phyloP scores from a whole-genome alignment of 805 yeast genomes.

The Saturnispora diversa region DNA sequence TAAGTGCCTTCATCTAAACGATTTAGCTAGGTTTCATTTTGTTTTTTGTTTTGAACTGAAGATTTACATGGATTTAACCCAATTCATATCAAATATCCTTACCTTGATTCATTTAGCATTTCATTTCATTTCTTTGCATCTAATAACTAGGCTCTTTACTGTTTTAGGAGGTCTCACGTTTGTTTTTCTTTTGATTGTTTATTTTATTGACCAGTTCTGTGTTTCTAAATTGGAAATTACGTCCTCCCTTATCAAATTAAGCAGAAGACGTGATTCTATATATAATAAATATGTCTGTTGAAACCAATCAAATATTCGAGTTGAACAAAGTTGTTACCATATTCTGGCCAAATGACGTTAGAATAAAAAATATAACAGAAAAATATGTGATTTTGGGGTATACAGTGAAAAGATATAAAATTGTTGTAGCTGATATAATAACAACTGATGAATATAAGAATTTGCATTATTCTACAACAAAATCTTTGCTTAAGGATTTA shows the following conservation, averaged over 20 bases:
- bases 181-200: slow-evolving; percentile 2
- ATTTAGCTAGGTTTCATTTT: too few relatives aligned
- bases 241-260: slow-evolving; percentile 6
- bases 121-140: background rate
- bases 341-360: slow-evolving; percentile 29
- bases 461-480: slow-evolving; percentile 14
- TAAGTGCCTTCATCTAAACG: too few relatives aligned
- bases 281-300: slow-evolving; percentile 4
- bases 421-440: slow-evolving; percentile 23
- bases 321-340: slow-evolving; percentile 11
- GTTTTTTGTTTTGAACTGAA: too few relatives aligned
- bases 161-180: slow-evolving; percentile 5
- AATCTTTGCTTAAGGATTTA: slow-evolving; percentile 19
- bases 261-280: slow-evolving; percentile 16
- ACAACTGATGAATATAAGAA: slow-evolving; percentile 15
- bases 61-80: too few relatives aligned
- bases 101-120: background rate
- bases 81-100: background rate
- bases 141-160: slow-evolving; percentile 5
- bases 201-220: slow-evolving; percentile 9
- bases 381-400: slow-evolving; percentile 25
- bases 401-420: slow-evolving; percentile 17
- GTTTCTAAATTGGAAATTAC: slow-evolving; percentile 9
- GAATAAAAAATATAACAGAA: slow-evolving; percentile 4
- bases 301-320: background rate